Base-by-base conservation (phyloP, 202 grass and related monocot species). In the Carex arenaria region DNA sequence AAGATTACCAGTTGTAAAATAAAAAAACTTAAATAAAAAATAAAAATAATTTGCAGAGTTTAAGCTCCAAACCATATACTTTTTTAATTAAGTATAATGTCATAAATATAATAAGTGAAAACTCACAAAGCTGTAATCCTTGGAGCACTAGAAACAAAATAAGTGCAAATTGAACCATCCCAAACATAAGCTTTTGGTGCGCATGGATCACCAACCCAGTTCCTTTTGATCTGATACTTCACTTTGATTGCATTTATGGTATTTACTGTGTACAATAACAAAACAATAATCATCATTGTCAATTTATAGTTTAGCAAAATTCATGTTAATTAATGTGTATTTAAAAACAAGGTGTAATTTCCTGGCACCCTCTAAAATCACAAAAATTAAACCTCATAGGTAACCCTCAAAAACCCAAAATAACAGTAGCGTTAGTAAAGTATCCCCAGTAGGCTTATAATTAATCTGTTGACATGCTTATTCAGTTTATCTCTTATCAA, bases 191-290 rank as follows among this genome's bases (percentile, higher is more conserved):
- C 73, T 81, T 83, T 85, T 0, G 89, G 91, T 34, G 23, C 80
- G 52, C 89, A 97, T 0, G 94, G 94, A 15, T 97, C 91, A 15
- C 94, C 94, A 10, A 75, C 65, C 89, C 90, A 96, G 61, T 83
- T 89, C 74, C 79, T 93, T 28, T 86, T 28, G 73, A 93, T 65
- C 23, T 72, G 61, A 66, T 91, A 97, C 68, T 74, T 79, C 0
- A 1, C 85, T 84, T 87, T 90, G 87, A 97, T 87, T 19, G 67
- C 52, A 55, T 2, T 88, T 26, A 93, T 91, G 1, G 90, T 80
- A 70, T 65, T 89, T 8, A 80, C 94, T 97, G 85, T 67, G 1
- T 28, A 57, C 22, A 84, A 19, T 45, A 22, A 71, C 40, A 71
- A n/a, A 71, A 71, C 18, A 71, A 23, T 40, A 71, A 49, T 71